Evolutionary conservation across 768 basidiomycete genomes (phyloP).

Genomic region (Brasilioporus rufonigricans): DNA sequence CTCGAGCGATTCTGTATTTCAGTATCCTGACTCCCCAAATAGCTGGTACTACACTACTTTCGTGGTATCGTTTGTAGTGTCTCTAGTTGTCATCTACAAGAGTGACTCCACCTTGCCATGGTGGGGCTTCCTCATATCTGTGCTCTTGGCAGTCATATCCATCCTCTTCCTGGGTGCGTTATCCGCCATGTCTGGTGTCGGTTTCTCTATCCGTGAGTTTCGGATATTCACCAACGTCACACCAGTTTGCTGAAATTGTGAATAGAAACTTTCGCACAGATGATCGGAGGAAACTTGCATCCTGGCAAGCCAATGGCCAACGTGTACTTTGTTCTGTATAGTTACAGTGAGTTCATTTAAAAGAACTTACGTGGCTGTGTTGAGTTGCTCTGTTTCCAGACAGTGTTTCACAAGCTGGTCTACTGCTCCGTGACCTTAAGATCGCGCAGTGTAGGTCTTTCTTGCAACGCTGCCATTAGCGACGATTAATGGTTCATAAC

Average conservation of each 20-base stretch:
- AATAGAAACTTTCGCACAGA: constrained; percentile 31
- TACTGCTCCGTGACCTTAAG: constrained; percentile 60
- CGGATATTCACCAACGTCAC: background rate
- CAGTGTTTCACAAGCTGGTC: constrained; percentile 46
- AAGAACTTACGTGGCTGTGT: constrained; percentile 34
- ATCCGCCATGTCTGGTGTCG: constrained; percentile 45
- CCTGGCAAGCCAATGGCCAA: constrained; percentile 41
- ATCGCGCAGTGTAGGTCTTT: constrained; percentile 26
- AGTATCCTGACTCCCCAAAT: background rate
- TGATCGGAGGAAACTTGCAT: constrained; percentile 38
- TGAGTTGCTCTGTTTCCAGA: constrained; percentile 37
- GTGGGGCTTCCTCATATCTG: constrained; percentile 55
- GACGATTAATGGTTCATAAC: constrained; percentile 32
- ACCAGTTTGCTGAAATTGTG: background rate
- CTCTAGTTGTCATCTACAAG: constrained; percentile 35
- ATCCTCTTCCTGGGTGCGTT: constrained; percentile 54
- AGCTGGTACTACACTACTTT: background rate
- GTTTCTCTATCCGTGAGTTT: constrained; percentile 19
- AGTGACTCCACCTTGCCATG: constrained; percentile 53
- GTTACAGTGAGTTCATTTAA: constrained; percentile 39
- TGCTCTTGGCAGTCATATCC: constrained; percentile 49
- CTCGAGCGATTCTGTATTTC: background rate
- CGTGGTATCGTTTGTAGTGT: background rate
- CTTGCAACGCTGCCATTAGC: constrained; percentile 14
- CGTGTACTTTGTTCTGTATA: constrained; percentile 44